A percentile compares a stretch with the other conserved stretches of the same genome.
phyloP scores from a whole-genome alignment of 2,329 filamentous ascomycete genomes.

The Talaromyces sp. region DNA sequence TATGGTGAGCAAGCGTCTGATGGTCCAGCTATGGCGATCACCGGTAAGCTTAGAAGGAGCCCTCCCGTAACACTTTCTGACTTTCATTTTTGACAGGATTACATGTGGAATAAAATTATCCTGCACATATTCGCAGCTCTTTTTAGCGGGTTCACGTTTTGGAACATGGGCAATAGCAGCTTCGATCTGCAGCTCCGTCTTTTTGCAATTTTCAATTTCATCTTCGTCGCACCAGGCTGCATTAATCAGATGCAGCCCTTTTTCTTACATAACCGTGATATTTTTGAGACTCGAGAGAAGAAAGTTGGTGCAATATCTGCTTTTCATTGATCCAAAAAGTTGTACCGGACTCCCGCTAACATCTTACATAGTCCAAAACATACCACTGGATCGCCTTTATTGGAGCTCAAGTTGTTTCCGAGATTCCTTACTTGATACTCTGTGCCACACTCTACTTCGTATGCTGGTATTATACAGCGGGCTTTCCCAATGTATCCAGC shows the following conservation, averaged over 20 bases:
- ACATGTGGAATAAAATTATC: conserved; percentile 48
- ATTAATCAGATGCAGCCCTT: conserved; percentile 59
- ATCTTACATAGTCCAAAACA: conserved; percentile 50
- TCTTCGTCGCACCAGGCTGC: conserved; percentile 59
- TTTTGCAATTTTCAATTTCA: conserved; percentile 62
- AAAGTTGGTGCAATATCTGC: conserved; percentile 34
- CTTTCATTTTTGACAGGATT: conserved; percentile 29
- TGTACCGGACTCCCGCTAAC: neutral
- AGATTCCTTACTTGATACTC: conserved; percentile 47
- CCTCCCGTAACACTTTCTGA: too few species aligned
- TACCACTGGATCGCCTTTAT: conserved; percentile 61
- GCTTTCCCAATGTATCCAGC: conserved; percentile 36
- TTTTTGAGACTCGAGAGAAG: conserved; percentile 59
- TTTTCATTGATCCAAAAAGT: neutral
- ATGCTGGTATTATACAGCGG: conserved; percentile 45
- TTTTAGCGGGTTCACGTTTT: conserved; percentile 62
- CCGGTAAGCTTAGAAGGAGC: too few species aligned
- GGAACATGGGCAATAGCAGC: conserved; percentile 54
- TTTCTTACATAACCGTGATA: conserved; percentile 56
- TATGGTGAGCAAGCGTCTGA: too few species aligned
- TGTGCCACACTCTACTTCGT: conserved; percentile 47
- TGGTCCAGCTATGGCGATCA: too few species aligned
- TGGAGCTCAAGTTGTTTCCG: conserved; percentile 50
- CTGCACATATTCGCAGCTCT: conserved; percentile 55
- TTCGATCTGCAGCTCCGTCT: conserved; percentile 54